Base-by-base conservation (phyloP, 768 basidiomycete genomes). In the Leucogyrophana mollusca region DNA sequence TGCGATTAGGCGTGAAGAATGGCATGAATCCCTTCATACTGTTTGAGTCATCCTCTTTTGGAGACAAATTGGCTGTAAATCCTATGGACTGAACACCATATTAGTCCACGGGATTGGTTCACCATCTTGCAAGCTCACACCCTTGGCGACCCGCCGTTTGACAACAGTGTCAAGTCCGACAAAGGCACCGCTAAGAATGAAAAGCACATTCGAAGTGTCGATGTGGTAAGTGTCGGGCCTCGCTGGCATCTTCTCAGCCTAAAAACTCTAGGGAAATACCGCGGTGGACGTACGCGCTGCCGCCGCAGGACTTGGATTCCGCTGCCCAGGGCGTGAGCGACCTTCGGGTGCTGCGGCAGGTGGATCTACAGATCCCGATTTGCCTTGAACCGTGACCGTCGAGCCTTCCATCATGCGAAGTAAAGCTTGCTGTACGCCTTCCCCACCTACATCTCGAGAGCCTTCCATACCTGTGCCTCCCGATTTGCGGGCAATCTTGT, bases 371-470 rank as follows among this genome's bases (percentile, higher is more conserved):
- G 74, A 48, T 27, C 69, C 69, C 16, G 74, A 81, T 62, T 87
- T 91, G 1, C 85, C 81, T 56, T 89, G 88, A 1, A 95, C 76
- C n/a, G 83, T 84, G 32, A 95, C 77, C 6, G 85, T 70, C 0
- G 90, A 85, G 11, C 94, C 94, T 72, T 98, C 95, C 77, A 98
- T 87, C 82, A 98, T 90, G 43, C 94, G 79, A 4, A 96, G 69
- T 14, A 96, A 75, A 16, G 90, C 85, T 65, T 97, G 94, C 58
- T 98, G 94, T 4, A 98, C 94, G 25, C 94, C 94, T 74, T 96
- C 94, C 9, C 94, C 94, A 18, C 91, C 87, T 1, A 98, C 94
- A 62, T 97, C 94, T 54, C 88, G 77, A 4, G 85, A 80, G 3
- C 83, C 81, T 53, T 90, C 88, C 22, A 73, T 71, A 4, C 86